Evolutionary conservation across 441 rosid species (phyloP), one percentile per base, ranked within the genome.

Genomic region (Populus hybrid): DNA sequence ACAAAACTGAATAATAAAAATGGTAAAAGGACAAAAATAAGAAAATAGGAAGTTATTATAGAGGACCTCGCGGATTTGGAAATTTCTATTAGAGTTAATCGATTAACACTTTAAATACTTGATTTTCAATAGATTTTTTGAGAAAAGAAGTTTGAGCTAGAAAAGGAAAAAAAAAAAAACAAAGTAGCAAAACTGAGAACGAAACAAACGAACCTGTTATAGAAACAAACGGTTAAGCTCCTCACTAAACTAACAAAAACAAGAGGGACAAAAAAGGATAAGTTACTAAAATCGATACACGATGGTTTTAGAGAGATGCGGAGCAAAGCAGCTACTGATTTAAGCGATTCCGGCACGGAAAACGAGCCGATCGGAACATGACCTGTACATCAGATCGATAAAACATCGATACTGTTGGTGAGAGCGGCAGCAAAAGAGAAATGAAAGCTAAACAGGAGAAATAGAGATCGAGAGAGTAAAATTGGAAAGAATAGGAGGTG

Each of bases 401-500:
- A 20, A 57, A 6, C 63, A 57, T 20, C 23, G 23, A 57, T 18
- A 57, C 63, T 6, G 8, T 57, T 40, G 9, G 69, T 10, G 18
- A 65, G 69, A 59, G 21, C 8, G 23, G 34, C 0, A 65, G 20
- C 69, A 12, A 61, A 18, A 64, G 6, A 36, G 34, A 73, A 36
- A 26, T 2, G 26, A 28, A 73, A 64, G 12, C 32, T 23, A 54
- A 32, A 7, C 32, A n/a, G 73, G 63, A 10, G 67, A 46, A 30
- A 61, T 8, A 28, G 57, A 40, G 65, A 30, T 23, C 75, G 32
- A 30, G 67, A 73, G 35, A 34, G 35, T 34, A 34, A 34, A 34
- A 34, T 34, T 34, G 28, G 12, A 23, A 65, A 16, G 28, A 65
- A 40, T 46, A 38, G 67, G 79, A 79, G 85, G 85, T 63, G 42